Conservation (phyloP, 2,329 filamentous ascomycete species). For the Ustulina deusta region DNA sequence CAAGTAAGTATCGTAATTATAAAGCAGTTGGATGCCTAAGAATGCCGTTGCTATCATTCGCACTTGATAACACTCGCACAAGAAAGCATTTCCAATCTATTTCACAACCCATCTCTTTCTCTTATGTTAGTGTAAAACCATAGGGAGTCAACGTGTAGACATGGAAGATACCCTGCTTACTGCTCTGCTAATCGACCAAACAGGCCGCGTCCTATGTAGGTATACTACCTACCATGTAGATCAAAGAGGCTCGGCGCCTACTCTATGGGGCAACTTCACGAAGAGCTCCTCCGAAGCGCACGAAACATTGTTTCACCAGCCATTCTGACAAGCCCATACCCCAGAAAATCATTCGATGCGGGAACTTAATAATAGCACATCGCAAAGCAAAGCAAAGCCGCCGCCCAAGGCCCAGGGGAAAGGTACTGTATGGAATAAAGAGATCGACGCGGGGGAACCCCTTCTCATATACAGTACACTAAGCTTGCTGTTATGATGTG, state of each 20-base stretch:
- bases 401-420: neutral
- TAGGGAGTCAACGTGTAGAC: neutral
- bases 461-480: neutral
- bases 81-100: neutral
- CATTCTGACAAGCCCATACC: neutral
- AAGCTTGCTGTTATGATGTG: neutral
- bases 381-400: neutral
- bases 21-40: neutral
- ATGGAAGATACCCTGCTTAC: neutral
- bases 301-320: conserved; percentile 10
- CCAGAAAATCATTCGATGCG: neutral
- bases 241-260: conserved; percentile 2
- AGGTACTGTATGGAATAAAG: neutral
- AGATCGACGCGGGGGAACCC: neutral
- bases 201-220: neutral
- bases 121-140: neutral
- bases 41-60: neutral
- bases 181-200: neutral
- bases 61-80: neutral
- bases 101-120: neutral
- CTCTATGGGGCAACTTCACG: conserved; percentile 1
- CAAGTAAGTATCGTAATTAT: neutral
- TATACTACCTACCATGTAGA: neutral
- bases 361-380: neutral
- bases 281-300: neutral